A percentile compares a stretch with the other conserved stretches of the same genome.
Evolutionary conservation across 2,329 filamentous ascomycete genomes (phyloP).

Genomic region (Fusarium anthophilum): DNA sequence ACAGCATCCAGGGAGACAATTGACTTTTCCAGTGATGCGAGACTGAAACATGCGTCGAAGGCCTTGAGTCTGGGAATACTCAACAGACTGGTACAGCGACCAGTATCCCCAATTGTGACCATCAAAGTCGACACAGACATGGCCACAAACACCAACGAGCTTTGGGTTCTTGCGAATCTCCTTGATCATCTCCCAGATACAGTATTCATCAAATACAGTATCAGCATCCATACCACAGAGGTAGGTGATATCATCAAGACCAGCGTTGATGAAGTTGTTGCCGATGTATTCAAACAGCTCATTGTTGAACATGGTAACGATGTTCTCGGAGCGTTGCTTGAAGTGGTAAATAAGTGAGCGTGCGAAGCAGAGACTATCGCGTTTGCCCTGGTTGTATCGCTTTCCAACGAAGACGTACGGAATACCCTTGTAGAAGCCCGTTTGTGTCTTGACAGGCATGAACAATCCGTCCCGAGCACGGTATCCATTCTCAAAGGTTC

Average conservation of each 20-base stretch:
- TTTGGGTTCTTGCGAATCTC: conserved; percentile 55
- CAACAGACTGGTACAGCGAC: conserved; percentile 58
- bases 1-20: conserved; percentile 59
- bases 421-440: conserved; percentile 55
- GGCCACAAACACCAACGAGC: conserved; percentile 59
- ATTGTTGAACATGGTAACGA: conserved; percentile 57
- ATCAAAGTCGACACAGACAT: conserved; percentile 59
- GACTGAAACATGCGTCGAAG: conserved; percentile 60
- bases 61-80: conserved; percentile 59
- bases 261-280: conserved; percentile 49
- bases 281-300: conserved; percentile 55
- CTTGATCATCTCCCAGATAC: conserved; percentile 55
- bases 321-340: conserved; percentile 53
- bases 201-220: conserved; percentile 56
- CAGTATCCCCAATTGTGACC: conserved; percentile 53
- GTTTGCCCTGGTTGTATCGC: conserved; percentile 59
- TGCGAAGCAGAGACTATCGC: conserved; percentile 59
- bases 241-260: conserved; percentile 53
- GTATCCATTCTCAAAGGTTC: conserved; percentile 54
- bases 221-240: conserved; percentile 60
- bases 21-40: conserved; percentile 59
- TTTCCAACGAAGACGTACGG: conserved; percentile 60
- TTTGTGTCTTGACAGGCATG: conserved; percentile 57
- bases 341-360: conserved; percentile 60
- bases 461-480: conserved; percentile 56